Conservation (phyloP, 192 early-diverging fungal species). For the Gryganskiella cystojenkinii region DNA sequence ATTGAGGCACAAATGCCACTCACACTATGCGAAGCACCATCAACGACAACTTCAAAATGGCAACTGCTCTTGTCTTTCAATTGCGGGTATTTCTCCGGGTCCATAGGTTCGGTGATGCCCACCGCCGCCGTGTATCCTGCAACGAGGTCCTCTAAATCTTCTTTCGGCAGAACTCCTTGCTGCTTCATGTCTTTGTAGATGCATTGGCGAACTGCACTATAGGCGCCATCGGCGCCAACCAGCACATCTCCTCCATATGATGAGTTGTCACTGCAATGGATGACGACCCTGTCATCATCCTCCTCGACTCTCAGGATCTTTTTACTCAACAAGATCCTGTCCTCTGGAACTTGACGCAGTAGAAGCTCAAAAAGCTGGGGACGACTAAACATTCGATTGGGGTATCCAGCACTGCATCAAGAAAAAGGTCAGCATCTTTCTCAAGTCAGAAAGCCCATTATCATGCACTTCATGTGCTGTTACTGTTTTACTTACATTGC, state of each 20-base stretch:
- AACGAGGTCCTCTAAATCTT: not conserved
- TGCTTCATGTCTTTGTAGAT: conserved; percentile 5
- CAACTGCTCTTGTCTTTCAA: not conserved
- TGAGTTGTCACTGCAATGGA: conserved; percentile 5
- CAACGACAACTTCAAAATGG: not conserved
- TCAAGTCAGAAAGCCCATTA: no score
- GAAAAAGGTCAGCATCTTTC: no score
- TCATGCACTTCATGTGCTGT: no score
- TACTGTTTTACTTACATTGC: no score
- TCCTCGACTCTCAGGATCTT: not conserved
- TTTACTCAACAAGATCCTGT: conserved; percentile 15
- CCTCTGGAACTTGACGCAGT: not conserved
- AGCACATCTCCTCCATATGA: conserved; percentile 16
- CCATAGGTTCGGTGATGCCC: not conserved
- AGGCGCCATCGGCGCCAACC: conserved; percentile 14
- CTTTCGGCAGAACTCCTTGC: not conserved
- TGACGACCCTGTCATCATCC: conserved; percentile 7
- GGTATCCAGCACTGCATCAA: no score
- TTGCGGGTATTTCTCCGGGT: not conserved
- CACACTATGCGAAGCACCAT: not conserved
- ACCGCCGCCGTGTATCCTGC: not conserved
- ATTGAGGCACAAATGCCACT: not conserved
- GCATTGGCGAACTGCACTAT: conserved; percentile 7
- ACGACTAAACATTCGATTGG: conserved; percentile 1
- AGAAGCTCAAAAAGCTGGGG: conserved; percentile 8